Evolutionary conservation across 768 basidiomycete genomes (phyloP), one percentile per base, ranked within the genome.

Genomic region (Flagelloscypha sp.): DNA sequence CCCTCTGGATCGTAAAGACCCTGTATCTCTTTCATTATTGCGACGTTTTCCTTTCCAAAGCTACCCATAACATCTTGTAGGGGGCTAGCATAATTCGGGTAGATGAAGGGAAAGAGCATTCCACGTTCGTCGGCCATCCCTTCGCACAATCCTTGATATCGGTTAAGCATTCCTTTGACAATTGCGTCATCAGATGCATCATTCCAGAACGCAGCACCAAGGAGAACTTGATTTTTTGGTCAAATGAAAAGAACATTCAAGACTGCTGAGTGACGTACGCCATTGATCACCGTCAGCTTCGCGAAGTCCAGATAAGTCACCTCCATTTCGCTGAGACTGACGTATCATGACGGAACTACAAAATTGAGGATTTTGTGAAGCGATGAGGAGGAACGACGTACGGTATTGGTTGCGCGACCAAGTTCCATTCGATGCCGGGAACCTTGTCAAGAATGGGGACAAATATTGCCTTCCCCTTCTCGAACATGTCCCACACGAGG

Each of bases 71-170:
- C 45, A 6, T 47, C 42, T 40, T 41, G 42, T 10, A 23, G 13
- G 5, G 7, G 16, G 6, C 30, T 27, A 7, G 42, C 45, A 25
- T 46, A 46, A 27, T 44, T 46, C 45, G 44, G 36, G 31, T 46
- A 46, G 4, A 46, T 36, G 38, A 36, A 44, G 7, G 39, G 40
- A 23, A 33, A 35, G 23, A 46, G 45, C n/a, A n/a, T 30, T 7
- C 23, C 31, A n/a, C n/a, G n/a, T n/a, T n/a, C n/a, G n/a, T n/a
- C n/a, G n/a, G n/a, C n/a, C n/a, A n/a, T n/a, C n/a, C n/a, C n/a
- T n/a, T n/a, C n/a, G n/a, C n/a, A n/a, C n/a, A n/a, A n/a, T n/a
- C n/a, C n/a, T n/a, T n/a, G n/a, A n/a, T n/a, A n/a, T n/a, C n/a
- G n/a, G n/a, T n/a, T n/a, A n/a, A n/a, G n/a, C n/a, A n/a, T n/a